Evolutionary conservation across 2,329 filamentous ascomycete species (phyloP).

Genomic region (Phyllosticta citrichinensis): DNA sequence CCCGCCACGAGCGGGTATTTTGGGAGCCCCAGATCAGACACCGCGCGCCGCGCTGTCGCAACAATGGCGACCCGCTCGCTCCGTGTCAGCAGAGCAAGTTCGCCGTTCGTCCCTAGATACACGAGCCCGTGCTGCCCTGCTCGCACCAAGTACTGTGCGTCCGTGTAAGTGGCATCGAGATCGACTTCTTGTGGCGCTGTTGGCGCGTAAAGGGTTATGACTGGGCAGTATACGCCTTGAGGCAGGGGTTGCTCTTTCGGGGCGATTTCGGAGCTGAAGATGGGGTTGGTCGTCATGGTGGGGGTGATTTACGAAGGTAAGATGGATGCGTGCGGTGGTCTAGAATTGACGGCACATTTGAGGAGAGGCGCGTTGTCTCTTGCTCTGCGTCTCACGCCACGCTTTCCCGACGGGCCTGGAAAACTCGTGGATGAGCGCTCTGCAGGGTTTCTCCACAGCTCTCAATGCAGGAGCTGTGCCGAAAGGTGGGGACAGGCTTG

Average conservation of each 20-base stretch:
- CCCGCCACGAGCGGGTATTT: constrained; percentile 38
- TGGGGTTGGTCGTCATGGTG: background rate
- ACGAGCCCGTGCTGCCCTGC: constrained; percentile 39
- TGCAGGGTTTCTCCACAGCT: background rate
- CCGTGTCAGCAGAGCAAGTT: constrained; percentile 33
- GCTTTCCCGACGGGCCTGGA: background rate
- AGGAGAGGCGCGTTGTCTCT: background rate
- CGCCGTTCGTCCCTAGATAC: constrained; percentile 39
- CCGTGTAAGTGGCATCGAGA: constrained; percentile 35
- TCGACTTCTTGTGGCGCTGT: constrained; percentile 34
- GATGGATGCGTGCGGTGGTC: background rate
- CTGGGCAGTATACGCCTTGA: constrained; percentile 37
- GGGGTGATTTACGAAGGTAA: background rate
- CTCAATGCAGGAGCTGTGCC: background rate
- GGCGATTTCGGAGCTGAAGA: constrained; percentile 19
- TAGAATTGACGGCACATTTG: background rate
- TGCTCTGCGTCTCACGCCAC: background rate
- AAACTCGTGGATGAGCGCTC: background rate
- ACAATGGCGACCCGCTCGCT: constrained; percentile 35
- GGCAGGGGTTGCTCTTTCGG: constrained; percentile 28
- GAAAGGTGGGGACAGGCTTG: background rate
- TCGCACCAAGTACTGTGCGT: constrained; percentile 33
- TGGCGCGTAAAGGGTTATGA: constrained; percentile 38
- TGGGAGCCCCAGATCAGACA: constrained; percentile 25
- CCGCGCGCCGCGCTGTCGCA: constrained; percentile 28